Conservation (phyloP, 352 stramenopile species). For the Globisporangium iwayamae region DNA sequence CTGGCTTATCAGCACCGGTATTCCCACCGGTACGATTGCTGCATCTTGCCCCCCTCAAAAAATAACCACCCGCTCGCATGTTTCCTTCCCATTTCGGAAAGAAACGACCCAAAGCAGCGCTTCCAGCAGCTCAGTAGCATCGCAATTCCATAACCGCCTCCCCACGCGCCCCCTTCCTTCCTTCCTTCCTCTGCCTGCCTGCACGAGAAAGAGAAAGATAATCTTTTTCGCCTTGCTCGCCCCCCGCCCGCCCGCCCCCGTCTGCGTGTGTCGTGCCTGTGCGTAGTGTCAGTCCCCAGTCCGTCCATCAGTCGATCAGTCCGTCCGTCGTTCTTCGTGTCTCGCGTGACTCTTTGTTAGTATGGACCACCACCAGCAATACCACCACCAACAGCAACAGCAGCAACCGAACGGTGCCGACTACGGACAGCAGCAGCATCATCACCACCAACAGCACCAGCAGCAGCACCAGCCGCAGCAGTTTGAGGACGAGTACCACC, state of each 20-base stretch:
- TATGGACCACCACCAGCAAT: constrained; percentile 12
- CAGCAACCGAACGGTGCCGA: not conserved
- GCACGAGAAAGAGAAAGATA: constrained; percentile 55
- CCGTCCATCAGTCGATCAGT: not conserved
- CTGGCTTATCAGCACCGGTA: not conserved
- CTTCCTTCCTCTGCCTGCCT: not conserved
- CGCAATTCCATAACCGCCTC: not conserved
- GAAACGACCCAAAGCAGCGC: constrained; percentile 2
- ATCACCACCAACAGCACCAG: not conserved
- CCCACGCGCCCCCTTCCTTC: not conserved
- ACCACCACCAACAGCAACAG: constrained; percentile 2
- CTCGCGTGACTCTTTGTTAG: constrained; percentile 4
- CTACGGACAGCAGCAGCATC: not conserved
- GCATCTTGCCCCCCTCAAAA: not conserved
- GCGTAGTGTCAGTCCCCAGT: constrained; percentile 3
- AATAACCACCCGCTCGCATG: not conserved
- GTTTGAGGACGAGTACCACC: constrained; percentile 1
- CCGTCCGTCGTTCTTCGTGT: constrained; percentile 2
- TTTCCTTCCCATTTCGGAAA: not conserved
- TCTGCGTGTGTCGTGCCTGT: constrained; percentile 11
- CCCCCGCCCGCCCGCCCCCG: not conserved
- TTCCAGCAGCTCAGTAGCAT: not conserved
- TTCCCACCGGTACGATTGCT: not conserved
- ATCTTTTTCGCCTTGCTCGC: constrained; percentile 56
- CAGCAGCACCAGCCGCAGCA: not conserved